Evolutionary conservation across 805 yeast species (phyloP).

Genomic region (Saccharomycopsis babjevae): DNA sequence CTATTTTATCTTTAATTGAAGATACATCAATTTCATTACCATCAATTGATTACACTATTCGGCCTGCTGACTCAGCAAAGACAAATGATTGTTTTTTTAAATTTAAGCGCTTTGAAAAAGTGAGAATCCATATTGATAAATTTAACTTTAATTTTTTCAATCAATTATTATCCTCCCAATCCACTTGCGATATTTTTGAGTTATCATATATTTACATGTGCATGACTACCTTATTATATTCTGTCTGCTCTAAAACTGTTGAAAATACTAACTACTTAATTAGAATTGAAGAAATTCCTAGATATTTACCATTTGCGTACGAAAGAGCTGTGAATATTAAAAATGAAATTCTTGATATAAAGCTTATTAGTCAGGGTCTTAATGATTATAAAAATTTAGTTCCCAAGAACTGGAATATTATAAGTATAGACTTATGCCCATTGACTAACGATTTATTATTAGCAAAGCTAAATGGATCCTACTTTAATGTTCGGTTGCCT

Average conservation of each 20-base stretch:
- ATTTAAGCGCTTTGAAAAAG: neutral
- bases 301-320: constrained; percentile 14
- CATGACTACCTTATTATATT: neutral
- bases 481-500: constrained; percentile 50
- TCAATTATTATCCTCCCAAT: neutral
- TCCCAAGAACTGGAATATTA: constrained; percentile 46
- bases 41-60: neutral
- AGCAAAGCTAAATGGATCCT: constrained; percentile 33
- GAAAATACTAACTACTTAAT: neutral
- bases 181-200: neutral
- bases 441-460: constrained; percentile 49
- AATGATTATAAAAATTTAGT: constrained; percentile 15
- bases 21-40: neutral
- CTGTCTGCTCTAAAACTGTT: neutral
- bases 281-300: constrained; percentile 2
- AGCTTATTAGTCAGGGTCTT: neutral
- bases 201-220: neutral
- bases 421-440: constrained; percentile 52
- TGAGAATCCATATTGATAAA: neutral
- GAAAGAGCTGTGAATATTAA: constrained; percentile 3
- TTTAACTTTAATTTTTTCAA: neutral
- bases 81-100: neutral
- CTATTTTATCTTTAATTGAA: neutral
- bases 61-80: neutral
- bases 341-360: neutral